Base-by-base conservation (phyloP, 192 early-diverging fungal genomes). In the Backusella tarrabulga region DNA sequence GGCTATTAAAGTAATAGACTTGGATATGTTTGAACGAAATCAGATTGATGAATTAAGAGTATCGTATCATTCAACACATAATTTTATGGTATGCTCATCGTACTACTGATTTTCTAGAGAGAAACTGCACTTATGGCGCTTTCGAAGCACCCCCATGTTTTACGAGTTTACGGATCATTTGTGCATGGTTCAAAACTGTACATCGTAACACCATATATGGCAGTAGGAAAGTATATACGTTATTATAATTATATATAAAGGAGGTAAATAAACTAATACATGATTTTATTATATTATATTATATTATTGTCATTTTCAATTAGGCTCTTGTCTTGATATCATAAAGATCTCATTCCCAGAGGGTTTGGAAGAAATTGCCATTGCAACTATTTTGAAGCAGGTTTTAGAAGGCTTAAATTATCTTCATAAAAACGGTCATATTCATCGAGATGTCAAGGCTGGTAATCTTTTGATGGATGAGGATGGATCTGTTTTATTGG, bases 31-130 rank as follows among this genome's bases (percentile, higher is more conserved):
- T 89, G 94, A 95, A 74, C 84, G 94, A 14, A 93, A 94, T 74
- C 95, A 96, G 80, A 96, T 96, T 74, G 95, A 96, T 79, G 95
- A 95, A 80, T 83, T 96, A 71, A 79, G 95, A 81, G 92, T 93
- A 85, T 71, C 78, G 76, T n/a, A 63, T 29, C 11, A 52, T 41
- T 4, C 21, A 11, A 66, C 12, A 8, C 12, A 29, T 11, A 63
- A 29, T 15, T 42, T 1, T 26, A 44, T 42, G 44, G 2, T 9
- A 29, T 71, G 7, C 4, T 46, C 8, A 46, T 9, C 3, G 0
- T 42, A 9, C 35, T n/a, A 0, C 19, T 70, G 14, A 19, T 68
- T 44, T 36, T 19, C 67, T 77, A 94, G 90, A 79, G 94, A 60
- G 95, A 96, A 81, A 95, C 95, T n/a, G 90, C 93, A 52, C 89